Conservation (phyloP, 2,329 filamentous ascomycete species). For the Fusarium drepaniforme region DNA sequence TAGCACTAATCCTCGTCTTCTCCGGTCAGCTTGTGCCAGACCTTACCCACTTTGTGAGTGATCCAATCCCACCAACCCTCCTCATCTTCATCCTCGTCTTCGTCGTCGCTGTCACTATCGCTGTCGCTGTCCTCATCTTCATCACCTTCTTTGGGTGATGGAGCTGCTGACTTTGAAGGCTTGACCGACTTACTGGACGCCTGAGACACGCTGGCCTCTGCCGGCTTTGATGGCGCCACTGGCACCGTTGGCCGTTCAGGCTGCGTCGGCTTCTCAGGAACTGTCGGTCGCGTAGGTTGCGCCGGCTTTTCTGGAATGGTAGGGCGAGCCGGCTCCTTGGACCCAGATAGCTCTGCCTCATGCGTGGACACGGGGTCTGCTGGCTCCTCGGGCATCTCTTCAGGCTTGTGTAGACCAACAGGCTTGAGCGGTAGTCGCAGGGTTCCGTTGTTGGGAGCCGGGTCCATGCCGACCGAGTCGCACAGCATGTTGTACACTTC, state of each 20-base stretch:
- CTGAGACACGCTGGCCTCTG: conserved; percentile 34
- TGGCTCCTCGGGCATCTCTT: conserved; percentile 62
- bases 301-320: conserved; percentile 8
- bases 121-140: conserved; percentile 23
- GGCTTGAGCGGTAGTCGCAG: conserved; percentile 77
- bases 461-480: conserved; percentile 81
- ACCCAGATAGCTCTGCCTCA: conserved; percentile 11
- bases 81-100: conserved; percentile 46
- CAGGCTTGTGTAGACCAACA: conserved; percentile 70
- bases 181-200: conserved; percentile 31
- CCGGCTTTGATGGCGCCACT: conserved; percentile 23
- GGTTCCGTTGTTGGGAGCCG: conserved; percentile 89
- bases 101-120: conserved; percentile 23
- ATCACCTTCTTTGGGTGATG: conserved; percentile 28
- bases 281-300: neutral
- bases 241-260: conserved; percentile 27
- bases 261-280: conserved; percentile 29
- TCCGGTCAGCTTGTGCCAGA: conserved; percentile 59
- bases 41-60: conserved; percentile 58
- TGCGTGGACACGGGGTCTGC: conserved; percentile 61
- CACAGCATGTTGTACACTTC: conserved; percentile 97
- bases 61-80: conserved; percentile 65
- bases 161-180: conserved; percentile 25
- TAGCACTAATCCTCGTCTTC: conserved; percentile 31
- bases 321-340: conserved; percentile 38